phyloP scores from a whole-genome alignment of 1,284 basidiomycete species.

The Takashimella koratensis region DNA sequence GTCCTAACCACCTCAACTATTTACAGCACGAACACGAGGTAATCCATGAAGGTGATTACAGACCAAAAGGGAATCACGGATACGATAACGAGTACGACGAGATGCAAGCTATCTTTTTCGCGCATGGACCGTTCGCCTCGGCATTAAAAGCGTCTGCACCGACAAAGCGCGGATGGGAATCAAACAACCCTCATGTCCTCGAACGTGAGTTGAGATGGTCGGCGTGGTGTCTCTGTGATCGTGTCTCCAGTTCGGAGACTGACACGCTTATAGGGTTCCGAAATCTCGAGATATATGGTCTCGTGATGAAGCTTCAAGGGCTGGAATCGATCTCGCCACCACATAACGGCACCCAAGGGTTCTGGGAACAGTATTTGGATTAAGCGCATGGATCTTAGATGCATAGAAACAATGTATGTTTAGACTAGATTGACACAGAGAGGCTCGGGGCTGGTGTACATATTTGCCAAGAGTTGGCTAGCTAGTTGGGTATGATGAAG shows the following conservation, averaged over 20 bases:
- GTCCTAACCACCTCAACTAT: too few species aligned
- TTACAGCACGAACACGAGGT: slow-evolving; percentile 45
- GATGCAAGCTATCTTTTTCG: slow-evolving; percentile 88
- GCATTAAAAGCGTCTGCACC: slow-evolving; percentile 57
- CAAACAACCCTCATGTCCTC: slow-evolving; percentile 65
- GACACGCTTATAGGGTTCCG: slow-evolving; percentile 67
- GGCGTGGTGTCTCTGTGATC: neutral
- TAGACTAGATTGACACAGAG: too few species aligned
- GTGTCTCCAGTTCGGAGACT: too few species aligned
- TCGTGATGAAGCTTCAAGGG: slow-evolving; percentile 70
- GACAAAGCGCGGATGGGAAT: slow-evolving; percentile 17
- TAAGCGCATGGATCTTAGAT: too few species aligned
- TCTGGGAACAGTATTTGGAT: neutral
- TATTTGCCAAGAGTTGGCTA: too few species aligned
- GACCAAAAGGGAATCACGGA: slow-evolving; percentile 57
- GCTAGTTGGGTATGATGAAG: too few species aligned
- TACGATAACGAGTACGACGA: slow-evolving; percentile 61
- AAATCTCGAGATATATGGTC: slow-evolving; percentile 80
- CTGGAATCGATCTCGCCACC: slow-evolving; percentile 58
- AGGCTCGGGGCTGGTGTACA: too few species aligned
- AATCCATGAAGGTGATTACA: slow-evolving; percentile 57
- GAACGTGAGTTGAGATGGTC: slow-evolving; percentile 43
- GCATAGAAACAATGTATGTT: too few species aligned
- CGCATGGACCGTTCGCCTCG: slow-evolving; percentile 76
- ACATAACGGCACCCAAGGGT: slow-evolving; percentile 39